These are phyloP conservation scores for Geotrichum fermentans DNA, from an alignment of 1,139 yeast genomes.

Conservation along the genomic window DNA sequence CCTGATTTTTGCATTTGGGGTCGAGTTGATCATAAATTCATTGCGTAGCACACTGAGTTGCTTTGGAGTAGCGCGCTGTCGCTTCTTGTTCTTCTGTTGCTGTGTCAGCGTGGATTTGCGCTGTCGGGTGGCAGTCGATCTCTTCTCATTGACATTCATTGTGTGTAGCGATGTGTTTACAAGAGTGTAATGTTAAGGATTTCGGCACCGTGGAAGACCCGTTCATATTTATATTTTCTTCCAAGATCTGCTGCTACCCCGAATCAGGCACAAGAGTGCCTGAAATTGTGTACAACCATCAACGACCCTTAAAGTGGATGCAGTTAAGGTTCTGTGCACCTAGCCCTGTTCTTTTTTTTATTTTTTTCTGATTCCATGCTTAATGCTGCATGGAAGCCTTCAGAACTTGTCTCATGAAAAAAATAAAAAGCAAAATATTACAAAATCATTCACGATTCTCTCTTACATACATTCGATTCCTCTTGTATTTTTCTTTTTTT, in stretches of 20 bases:
- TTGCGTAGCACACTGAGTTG: constrained; percentile 62
- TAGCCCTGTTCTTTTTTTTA: too few species aligned
- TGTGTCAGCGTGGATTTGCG: constrained; percentile 37
- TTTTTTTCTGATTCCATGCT: too few species aligned
- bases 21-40: constrained; percentile 66
- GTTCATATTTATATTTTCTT: not conserved
- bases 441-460: too few species aligned
- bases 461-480: too few species aligned
- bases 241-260: not conserved
- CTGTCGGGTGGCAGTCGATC: not conserved
- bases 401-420: too few species aligned
- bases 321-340: too few species aligned
- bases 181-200: not conserved
- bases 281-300: too few species aligned
- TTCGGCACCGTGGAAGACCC: not conserved
- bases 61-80: constrained; percentile 69
- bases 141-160: not conserved
- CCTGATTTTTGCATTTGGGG: constrained; percentile 46
- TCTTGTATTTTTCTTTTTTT: too few species aligned
- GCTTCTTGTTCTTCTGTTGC: constrained; percentile 40
- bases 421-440: too few species aligned
- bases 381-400: too few species aligned
- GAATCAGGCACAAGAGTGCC: too few species aligned
- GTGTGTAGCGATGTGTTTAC: not conserved
- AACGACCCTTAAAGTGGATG: too few species aligned